Evolutionary conservation across 805 yeast species (phyloP).

Genomic region (Metschnikowia similis): DNA sequence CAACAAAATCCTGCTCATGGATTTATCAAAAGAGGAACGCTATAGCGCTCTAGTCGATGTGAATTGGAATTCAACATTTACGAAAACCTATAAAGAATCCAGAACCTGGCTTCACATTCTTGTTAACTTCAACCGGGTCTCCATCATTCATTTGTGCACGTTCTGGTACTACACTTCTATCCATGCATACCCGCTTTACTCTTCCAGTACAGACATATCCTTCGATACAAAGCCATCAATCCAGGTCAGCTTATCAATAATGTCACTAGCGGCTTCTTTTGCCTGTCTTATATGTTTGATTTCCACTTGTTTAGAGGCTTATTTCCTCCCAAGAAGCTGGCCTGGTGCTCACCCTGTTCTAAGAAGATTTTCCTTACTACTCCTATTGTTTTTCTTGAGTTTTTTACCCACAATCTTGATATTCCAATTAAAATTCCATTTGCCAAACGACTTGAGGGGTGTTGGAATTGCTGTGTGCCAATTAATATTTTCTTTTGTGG

Average conservation of each 20-base stretch:
- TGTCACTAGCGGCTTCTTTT: slow-evolving; percentile 65
- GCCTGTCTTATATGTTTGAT: slow-evolving; percentile 51
- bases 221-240: slow-evolving; percentile 57
- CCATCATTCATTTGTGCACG: slow-evolving; percentile 60
- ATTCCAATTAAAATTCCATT: slow-evolving; percentile 28
- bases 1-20: slow-evolving; percentile 46
- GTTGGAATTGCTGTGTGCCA: slow-evolving; percentile 50
- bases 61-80: slow-evolving; percentile 66
- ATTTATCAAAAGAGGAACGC: slow-evolving; percentile 51
- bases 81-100: slow-evolving; percentile 91
- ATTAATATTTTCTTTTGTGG: slow-evolving; percentile 49
- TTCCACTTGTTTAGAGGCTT: slow-evolving; percentile 53
- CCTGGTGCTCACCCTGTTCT: slow-evolving; percentile 64
- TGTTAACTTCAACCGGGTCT: slow-evolving; percentile 82
- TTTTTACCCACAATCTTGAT: slow-evolving; percentile 51
- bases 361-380: slow-evolving; percentile 42
- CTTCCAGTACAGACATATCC: slow-evolving; percentile 49
- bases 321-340: slow-evolving; percentile 69
- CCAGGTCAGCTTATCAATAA: slow-evolving; percentile 51
- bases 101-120: slow-evolving; percentile 97
- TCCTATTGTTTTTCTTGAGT: slow-evolving; percentile 41
- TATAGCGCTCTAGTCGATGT: slow-evolving; percentile 51
- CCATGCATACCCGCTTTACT: slow-evolving; percentile 66
- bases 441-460: slow-evolving; percentile 23
- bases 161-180: slow-evolving; percentile 75